Base-by-base conservation (phyloP, 441 rosid genomes). In the Adansonia grandidieri region DNA sequence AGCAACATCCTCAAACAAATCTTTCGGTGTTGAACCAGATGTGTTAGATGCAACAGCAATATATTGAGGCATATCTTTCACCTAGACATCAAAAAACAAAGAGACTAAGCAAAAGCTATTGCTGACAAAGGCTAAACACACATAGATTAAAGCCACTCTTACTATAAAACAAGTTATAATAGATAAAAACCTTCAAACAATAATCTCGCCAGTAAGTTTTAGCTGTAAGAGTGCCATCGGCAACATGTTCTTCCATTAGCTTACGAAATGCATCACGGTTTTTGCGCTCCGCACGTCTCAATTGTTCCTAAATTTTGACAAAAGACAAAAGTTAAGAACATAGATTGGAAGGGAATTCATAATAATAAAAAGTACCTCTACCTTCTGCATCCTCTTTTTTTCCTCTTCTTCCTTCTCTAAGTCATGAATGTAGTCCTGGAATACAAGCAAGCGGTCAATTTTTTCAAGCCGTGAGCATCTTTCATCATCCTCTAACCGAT, bases 371-470 rank as follows among this genome's bases (percentile, higher is more conserved):
- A 5, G 50, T 32, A 77, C 22, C 63, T 71, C 77, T 86, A 96
- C 99, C 96, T 96, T 96, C 62, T 91, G 97, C 77, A 86, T 84
- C 90, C 88, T 92, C 91, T 87, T 96, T 73, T 85, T 92, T 76
- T 93, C 98, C 82, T 96, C 99, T 77, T 94, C 99, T 85, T 90
- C 95, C 84, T 86, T 91, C 91, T 92, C 98, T 81, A 94, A 82
- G 82, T 92, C 98, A 80, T 91, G 89, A 79, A 96, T 85, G 79
- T 92, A 96, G 73, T 94, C 99, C 98, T 96, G 92, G 82, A 86
- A 96, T 82, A 90, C 81, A 71, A 94, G 91, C 83, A 96, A 80
- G 73, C 98, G 95, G 53, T 96, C 99, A 78, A 94, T 88, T 80
- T 96, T 96, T 80, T 93, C 98, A 82, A 96, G 96, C 70, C 89